A percentile compares a stretch with the other conserved stretches of the same genome.
phyloP scores from a whole-genome alignment of 176 grass and related monocot genomes.

The Hordeum marinum region DNA sequence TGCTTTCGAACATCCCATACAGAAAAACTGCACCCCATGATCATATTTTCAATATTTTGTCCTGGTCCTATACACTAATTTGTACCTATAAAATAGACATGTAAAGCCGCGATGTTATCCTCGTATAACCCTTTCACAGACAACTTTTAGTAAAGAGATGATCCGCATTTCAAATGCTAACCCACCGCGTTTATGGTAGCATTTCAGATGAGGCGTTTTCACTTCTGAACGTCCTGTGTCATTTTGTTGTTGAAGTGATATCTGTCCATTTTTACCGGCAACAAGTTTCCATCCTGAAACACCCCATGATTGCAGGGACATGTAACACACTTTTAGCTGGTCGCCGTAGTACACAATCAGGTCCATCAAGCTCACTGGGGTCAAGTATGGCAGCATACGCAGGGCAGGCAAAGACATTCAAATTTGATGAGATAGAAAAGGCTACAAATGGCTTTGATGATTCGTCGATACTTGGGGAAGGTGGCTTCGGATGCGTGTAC shows the following conservation, averaged over 20 bases:
- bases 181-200: background rate
- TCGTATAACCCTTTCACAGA: too few relatives aligned
- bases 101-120: background rate
- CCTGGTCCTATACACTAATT: background rate
- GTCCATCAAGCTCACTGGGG: slow-evolving; percentile 65
- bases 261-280: background rate
- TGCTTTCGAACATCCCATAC: background rate
- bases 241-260: background rate
- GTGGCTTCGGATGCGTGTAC: slow-evolving; percentile 93
- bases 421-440: slow-evolving; percentile 62
- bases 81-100: background rate
- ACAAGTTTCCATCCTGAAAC: slow-evolving; percentile 15
- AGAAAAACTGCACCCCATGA: background rate
- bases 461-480: slow-evolving; percentile 82
- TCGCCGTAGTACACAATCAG: slow-evolving; percentile 62
- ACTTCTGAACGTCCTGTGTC: background rate
- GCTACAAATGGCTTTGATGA: slow-evolving; percentile 82
- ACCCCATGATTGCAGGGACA: slow-evolving; percentile 46
- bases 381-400: slow-evolving; percentile 74
- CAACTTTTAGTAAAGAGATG: too few relatives aligned
- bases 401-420: slow-evolving; percentile 70
- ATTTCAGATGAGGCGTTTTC: background rate
- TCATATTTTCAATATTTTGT: background rate
- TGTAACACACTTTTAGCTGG: slow-evolving; percentile 47
- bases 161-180: background rate